Base-by-base conservation (phyloP, 1,139 yeast species). In the Wickerhamomyces sp. region DNA sequence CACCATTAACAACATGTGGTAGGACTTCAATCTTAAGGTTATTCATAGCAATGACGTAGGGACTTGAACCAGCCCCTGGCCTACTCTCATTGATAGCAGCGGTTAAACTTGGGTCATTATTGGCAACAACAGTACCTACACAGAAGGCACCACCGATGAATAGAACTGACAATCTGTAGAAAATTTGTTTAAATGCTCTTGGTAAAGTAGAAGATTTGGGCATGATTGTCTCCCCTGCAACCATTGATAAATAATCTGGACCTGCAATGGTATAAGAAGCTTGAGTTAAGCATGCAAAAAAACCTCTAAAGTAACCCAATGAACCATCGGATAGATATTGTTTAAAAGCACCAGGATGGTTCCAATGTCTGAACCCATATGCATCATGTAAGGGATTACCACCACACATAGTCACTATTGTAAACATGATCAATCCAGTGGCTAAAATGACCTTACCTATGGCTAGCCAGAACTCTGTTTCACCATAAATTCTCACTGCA, bases 211-310 rank as follows among this genome's bases (percentile, higher is more conserved):
- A 75, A 3, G 52, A 38, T 44, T 95, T 72, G 19, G 96, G 96
- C 54, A 84, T 74, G 26, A 72, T 66, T 4, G 88, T 81, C 60
- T 87, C 96, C 44, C 90, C 92, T 3, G 95, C 92, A 37, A 81
- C 76, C 88, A 85, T 81, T 1, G 89, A 74, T 47, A 87, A 77
- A 54, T 85, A 85, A 59, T 87, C 95, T 2, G 95, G 92, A 3
- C 95, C 95, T 9, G 88, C 89, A 48, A 84, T 76, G 12, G 89
- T 79, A 60, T 81, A 85, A 14, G 77, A 68, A 19, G 84, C 83
- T 33, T 73, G 70, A 35, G 72, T 71, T 35, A 84, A 55, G 45
- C 86, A 79, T 2, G 78, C 75, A 44, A 83, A 60, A 52, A 82
- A 82, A 0, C 89, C 95, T 53, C 80, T 77, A 53, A 85, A 84